These are phyloP conservation scores for Fusarium pininemorale DNA, from an alignment of 2,329 filamentous ascomycete genomes.

Conservation along the genomic window DNA sequence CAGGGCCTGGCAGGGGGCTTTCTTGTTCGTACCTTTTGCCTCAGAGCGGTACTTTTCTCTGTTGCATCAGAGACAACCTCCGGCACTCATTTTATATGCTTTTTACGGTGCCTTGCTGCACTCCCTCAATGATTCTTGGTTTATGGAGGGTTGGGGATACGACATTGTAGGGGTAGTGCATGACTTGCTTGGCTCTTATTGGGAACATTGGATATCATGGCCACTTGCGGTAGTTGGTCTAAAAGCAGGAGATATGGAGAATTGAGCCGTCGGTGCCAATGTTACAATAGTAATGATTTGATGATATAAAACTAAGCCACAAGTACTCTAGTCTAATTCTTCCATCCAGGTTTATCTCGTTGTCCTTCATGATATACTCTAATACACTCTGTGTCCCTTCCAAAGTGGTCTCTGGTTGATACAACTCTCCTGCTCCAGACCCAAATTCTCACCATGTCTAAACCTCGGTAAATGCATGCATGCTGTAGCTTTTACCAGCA, in stretches of 20 bases:
- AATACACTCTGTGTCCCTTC: no score
- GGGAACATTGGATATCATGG: constrained; percentile 11
- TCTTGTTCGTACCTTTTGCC: not conserved
- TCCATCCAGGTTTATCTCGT: not conserved
- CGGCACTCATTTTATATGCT: not conserved
- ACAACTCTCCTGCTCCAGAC: no score
- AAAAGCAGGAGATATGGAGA: not conserved
- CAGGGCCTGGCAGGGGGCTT: not conserved
- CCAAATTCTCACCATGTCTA: not conserved
- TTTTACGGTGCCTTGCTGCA: constrained; percentile 6
- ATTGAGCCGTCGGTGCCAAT: no score
- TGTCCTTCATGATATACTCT: not conserved
- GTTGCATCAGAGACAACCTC: not conserved
- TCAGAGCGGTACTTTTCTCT: not conserved
- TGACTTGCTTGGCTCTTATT: not conserved
- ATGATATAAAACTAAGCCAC: not conserved
- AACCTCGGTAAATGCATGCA: not conserved
- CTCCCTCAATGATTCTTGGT: not conserved
- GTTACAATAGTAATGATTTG: not conserved
- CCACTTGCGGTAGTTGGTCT: not conserved
- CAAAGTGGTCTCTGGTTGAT: no score
- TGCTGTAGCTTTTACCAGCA: not conserved
- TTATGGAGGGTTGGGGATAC: constrained; percentile 10
- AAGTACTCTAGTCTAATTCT: not conserved
- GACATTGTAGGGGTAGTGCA: constrained; percentile 2